Percentiles rank a stretch among this genome's conserved stretches.
These are phyloP conservation scores for Globisporangium heterothallicum DNA, from an alignment of 352 stramenopile species.

Conservation along the genomic window DNA sequence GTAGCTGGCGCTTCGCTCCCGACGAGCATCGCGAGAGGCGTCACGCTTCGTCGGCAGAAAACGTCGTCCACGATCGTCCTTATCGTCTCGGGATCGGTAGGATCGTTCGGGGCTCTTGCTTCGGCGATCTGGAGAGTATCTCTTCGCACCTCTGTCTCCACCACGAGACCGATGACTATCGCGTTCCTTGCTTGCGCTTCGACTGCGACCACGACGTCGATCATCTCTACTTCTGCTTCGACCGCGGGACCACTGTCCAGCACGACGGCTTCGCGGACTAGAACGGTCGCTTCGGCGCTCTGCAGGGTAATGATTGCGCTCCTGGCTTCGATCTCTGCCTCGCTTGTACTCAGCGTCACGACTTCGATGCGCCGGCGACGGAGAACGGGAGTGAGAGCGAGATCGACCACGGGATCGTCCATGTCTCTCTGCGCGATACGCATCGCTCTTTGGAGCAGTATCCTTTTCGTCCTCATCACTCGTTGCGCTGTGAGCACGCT, in stretches of 20 bases:
- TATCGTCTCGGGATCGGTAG: background rate
- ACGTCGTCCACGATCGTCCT: background rate
- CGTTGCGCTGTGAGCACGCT: conserved; percentile 23
- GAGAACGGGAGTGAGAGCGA: background rate
- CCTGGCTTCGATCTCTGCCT: background rate
- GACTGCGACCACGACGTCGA: background rate
- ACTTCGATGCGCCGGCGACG: background rate
- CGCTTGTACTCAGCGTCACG: background rate
- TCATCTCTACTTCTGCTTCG: conserved; percentile 4
- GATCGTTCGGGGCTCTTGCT: background rate
- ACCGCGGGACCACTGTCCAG: background rate
- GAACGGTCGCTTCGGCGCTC: background rate
- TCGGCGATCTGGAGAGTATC: background rate
- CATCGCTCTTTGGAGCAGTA: conserved; percentile 7
- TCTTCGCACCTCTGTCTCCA: background rate
- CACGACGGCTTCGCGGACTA: background rate
- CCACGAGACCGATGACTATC: background rate
- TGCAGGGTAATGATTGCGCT: background rate
- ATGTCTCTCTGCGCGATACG: conserved; percentile 3
- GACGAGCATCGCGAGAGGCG: background rate
- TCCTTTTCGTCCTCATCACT: conserved; percentile 9
- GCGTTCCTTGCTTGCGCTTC: background rate
- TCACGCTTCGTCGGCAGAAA: background rate
- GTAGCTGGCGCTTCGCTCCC: background rate
- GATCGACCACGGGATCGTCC: background rate